Evolutionary conservation across 1,139 yeast genomes (phyloP).

Genomic region (Suzukiozyma palmioleophila): DNA sequence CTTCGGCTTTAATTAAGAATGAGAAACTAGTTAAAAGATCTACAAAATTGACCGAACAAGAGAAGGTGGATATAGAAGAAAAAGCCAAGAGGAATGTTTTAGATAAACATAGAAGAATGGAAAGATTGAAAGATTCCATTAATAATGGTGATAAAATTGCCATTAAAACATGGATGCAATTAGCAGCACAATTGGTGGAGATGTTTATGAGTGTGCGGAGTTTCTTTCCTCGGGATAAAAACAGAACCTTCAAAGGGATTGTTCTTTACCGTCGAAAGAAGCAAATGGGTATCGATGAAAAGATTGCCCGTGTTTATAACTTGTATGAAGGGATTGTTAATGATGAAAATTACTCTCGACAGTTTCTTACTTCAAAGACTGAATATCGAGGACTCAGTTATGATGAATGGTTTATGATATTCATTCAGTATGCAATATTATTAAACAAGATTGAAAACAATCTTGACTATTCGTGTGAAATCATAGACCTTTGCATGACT

Average conservation of each 20-base stretch:
- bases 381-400: constrained; percentile 74
- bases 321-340: constrained; percentile 58
- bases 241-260: constrained; percentile 64
- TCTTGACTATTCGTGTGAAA: constrained; percentile 59
- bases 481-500: constrained; percentile 68
- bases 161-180: constrained; percentile 74
- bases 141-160: constrained; percentile 56
- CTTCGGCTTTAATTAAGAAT: constrained; percentile 22
- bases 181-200: constrained; percentile 79
- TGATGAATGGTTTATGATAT: constrained; percentile 80
- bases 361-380: constrained; percentile 39
- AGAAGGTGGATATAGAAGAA: constrained; percentile 54
- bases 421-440: constrained; percentile 71
- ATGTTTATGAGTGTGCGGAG: constrained; percentile 72
- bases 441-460: constrained; percentile 60
- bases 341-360: constrained; percentile 31
- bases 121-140: constrained; percentile 52
- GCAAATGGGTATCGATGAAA: constrained; percentile 64
- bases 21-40: constrained; percentile 17
- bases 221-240: constrained; percentile 75
- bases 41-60: constrained; percentile 47
- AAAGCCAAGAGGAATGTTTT: constrained; percentile 57
- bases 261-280: constrained; percentile 57
- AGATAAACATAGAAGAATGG: constrained; percentile 62
- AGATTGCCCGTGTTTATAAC: constrained; percentile 62